Conservation (phyloP, 1,284 basidiomycete species). For the Pholiota adiposa region DNA sequence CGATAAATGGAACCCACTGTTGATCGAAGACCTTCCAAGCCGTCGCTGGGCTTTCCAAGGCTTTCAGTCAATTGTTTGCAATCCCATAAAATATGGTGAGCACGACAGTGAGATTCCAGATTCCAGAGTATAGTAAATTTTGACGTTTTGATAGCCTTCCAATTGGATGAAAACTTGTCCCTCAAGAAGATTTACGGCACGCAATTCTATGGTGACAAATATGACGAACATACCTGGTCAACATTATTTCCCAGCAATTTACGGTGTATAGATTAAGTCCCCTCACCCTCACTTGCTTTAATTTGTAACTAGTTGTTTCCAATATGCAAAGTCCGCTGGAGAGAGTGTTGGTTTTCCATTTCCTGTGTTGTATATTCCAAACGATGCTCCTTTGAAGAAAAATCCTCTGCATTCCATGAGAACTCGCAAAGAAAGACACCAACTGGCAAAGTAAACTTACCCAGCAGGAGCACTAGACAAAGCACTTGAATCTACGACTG, state of each 20-base stretch:
- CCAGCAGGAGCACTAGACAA: conserved; percentile 2
- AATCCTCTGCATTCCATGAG: neutral
- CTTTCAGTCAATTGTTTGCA: neutral
- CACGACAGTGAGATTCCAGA: no score
- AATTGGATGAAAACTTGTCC: neutral
- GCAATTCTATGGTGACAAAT: conserved; percentile 1
- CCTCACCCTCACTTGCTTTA: neutral
- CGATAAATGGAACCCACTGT: neutral
- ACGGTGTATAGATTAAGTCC: neutral
- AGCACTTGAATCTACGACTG: neutral
- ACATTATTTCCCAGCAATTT: neutral
- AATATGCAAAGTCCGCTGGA: neutral
- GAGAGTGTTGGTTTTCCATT: conserved; percentile 5
- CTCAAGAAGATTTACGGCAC: conserved; percentile 1
- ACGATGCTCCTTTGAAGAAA: conserved; percentile 8
- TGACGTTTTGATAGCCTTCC: neutral
- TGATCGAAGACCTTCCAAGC: neutral
- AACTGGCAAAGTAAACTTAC: neutral
- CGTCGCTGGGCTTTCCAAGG: conserved; percentile 4
- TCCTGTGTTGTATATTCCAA: conserved; percentile 4
- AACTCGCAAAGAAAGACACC: neutral
- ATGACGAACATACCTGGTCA: neutral
- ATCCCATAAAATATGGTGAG: neutral
- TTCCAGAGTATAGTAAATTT: neutral
- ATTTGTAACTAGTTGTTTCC: neutral